These are phyloP conservation scores for Cytidiella melzeri DNA, from an alignment of 768 basidiomycete species.

Conservation along the genomic window DNA sequence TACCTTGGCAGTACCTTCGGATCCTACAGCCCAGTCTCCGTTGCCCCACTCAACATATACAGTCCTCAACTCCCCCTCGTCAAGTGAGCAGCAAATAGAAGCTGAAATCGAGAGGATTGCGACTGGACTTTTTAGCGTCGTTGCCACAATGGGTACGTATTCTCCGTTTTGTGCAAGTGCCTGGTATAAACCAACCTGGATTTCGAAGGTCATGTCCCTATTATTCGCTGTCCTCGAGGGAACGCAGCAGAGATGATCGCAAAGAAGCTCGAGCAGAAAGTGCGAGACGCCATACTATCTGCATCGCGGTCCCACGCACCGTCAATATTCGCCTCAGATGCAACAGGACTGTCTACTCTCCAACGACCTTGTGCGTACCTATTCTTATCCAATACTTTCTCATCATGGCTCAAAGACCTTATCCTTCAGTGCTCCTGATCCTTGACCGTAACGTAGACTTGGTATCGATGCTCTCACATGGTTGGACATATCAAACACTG, in stretches of 20 bases:
- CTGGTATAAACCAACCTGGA: background rate
- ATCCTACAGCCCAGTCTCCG: constrained; percentile 29
- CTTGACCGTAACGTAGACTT: constrained; percentile 94
- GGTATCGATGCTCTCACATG: constrained; percentile 89
- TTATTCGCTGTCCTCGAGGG: constrained; percentile 90
- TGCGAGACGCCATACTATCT: constrained; percentile 77
- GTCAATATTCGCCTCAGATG: constrained; percentile 73
- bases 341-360: constrained; percentile 77
- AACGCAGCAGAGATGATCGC: constrained; percentile 99
- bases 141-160: constrained; percentile 74
- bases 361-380: constrained; percentile 73
- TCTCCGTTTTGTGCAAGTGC: background rate
- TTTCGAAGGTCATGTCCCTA: constrained; percentile 75
- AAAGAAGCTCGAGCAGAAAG: constrained; percentile 87
- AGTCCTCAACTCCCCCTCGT: constrained; percentile 85
- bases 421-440: constrained; percentile 72
- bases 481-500: constrained; percentile 98
- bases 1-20: constrained; percentile 28
- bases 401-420: constrained; percentile 10
- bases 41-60: constrained; percentile 62
- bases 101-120: constrained; percentile 90
- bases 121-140: constrained; percentile 83
- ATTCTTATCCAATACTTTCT: background rate
- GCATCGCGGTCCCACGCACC: constrained; percentile 56
- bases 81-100: constrained; percentile 88